Evolutionary conservation across 2,329 filamentous ascomycete genomes (phyloP).

Genomic region (Colletotrichum destructivum): DNA sequence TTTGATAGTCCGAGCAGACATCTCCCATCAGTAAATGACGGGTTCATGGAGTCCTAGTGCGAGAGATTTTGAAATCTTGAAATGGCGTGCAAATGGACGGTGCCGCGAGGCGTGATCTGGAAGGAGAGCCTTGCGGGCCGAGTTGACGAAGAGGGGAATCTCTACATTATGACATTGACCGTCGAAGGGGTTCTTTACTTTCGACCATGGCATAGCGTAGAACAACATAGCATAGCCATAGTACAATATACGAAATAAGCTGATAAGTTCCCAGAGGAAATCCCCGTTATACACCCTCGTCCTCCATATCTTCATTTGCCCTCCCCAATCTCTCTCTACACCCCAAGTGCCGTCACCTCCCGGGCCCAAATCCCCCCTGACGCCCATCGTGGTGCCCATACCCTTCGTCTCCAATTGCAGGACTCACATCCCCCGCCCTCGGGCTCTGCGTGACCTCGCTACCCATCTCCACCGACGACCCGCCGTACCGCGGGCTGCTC

Average conservation of each 20-base stretch:
- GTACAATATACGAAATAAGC: neutral
- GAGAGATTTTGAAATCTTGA: too few species aligned
- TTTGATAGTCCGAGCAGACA: neutral
- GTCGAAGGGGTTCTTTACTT: neutral
- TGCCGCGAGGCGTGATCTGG: neutral
- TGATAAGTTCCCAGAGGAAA: neutral
- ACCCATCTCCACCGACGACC: slow-evolving; percentile 28
- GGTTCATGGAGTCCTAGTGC: too few species aligned
- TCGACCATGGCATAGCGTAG: neutral
- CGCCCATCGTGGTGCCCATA: neutral
- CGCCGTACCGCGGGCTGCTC: slow-evolving; percentile 29
- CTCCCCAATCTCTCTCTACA: neutral
- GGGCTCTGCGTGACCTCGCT: slow-evolving; percentile 26
- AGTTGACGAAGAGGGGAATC: neutral
- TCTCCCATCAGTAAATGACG: neutral
- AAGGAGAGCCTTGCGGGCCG: neutral
- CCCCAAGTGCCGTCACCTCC: neutral
- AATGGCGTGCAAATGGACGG: neutral
- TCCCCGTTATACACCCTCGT: too few species aligned
- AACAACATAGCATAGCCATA: neutral
- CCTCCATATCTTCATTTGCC: neutral
- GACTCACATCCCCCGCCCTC: slow-evolving; percentile 7
- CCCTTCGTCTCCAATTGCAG: neutral
- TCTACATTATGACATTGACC: neutral
- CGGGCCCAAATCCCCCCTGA: neutral